Evolutionary conservation across 345 rosid species (phyloP).

Genomic region (Streptanthus diversifolius): DNA sequence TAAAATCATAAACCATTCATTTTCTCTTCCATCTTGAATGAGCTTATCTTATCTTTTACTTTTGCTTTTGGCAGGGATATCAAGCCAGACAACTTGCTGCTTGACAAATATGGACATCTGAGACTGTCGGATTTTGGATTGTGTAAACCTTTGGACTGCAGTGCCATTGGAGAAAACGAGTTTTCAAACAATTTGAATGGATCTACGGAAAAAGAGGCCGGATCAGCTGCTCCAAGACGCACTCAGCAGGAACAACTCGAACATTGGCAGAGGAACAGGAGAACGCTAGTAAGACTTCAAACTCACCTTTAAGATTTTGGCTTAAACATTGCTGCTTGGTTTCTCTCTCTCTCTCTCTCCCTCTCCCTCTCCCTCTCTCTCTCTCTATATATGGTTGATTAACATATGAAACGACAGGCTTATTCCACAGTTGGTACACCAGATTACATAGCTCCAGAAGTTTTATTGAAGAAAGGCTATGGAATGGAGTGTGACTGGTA

Average conservation of each 20-base stretch:
- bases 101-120: slow-evolving; percentile 56
- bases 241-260: slow-evolving; percentile 60
- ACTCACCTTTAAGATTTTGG: not conserved
- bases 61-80: slow-evolving; percentile 41
- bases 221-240: slow-evolving; percentile 48
- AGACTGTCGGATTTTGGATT: slow-evolving; percentile 66
- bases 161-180: slow-evolving; percentile 53
- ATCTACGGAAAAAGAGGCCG: slow-evolving; percentile 37
- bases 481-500: slow-evolving; percentile 98
- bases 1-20: not conserved
- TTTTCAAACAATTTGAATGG: slow-evolving; percentile 40
- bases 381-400: not conserved
- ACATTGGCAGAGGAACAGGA: slow-evolving; percentile 66
- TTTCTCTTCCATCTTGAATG: not conserved
- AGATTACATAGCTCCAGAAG: slow-evolving; percentile 97
- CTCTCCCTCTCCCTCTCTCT: not conserved
- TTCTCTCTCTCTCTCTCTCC: no score
- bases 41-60: not conserved
- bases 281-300: slow-evolving; percentile 47
- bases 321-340: not conserved
- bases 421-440: slow-evolving; percentile 98
- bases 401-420: slow-evolving; percentile 54
- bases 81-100: slow-evolving; percentile 62
- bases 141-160: slow-evolving; percentile 65
- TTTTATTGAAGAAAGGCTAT: slow-evolving; percentile 91